Percentiles rank a stretch among this genome's conserved stretches.
Evolutionary conservation across 2,329 filamentous ascomycete species (phyloP).

Genomic region (Amesomyces nigricolor): DNA sequence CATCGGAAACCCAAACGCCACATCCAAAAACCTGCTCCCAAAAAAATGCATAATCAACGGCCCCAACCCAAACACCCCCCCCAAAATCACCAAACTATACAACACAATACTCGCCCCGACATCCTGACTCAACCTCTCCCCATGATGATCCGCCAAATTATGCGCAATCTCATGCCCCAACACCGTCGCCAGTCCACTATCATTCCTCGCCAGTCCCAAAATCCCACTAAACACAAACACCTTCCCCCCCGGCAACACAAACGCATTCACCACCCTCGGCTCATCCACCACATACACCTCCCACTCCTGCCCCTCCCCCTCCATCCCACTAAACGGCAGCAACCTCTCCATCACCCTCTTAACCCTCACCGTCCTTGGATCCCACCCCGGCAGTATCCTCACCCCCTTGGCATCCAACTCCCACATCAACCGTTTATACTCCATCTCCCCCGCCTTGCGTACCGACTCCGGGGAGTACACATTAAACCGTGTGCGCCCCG

Average conservation of each 20-base stretch:
- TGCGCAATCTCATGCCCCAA: constrained; percentile 78
- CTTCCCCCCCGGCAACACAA: constrained; percentile 72
- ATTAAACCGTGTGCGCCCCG: constrained; percentile 68
- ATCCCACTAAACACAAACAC: constrained; percentile 76
- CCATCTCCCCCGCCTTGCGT: constrained; percentile 44
- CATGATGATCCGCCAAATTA: constrained; percentile 62
- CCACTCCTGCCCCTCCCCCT: constrained; percentile 50
- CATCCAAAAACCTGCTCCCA: constrained; percentile 49
- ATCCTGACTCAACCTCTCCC: constrained; percentile 54
- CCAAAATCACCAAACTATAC: constrained; percentile 45
- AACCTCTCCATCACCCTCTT: constrained; percentile 59
- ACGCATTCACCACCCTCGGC: constrained; percentile 56
- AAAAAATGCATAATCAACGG: constrained; percentile 38
- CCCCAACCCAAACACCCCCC: constrained; percentile 39
- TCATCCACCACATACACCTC: constrained; percentile 72
- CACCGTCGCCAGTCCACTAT: constrained; percentile 67
- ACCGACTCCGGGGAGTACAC: constrained; percentile 54
- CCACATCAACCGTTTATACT: constrained; percentile 53
- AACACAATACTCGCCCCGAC: constrained; percentile 49
- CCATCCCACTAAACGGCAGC: constrained; percentile 61
- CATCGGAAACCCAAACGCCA: constrained; percentile 63
- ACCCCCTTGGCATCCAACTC: constrained; percentile 47
- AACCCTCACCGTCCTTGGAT: constrained; percentile 50
- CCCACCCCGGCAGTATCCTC: constrained; percentile 53
- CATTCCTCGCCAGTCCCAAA: constrained; percentile 58